Evolutionary conservation across 2,329 filamentous ascomycete species (phyloP).

Genomic region (Rutstroemia sp.): DNA sequence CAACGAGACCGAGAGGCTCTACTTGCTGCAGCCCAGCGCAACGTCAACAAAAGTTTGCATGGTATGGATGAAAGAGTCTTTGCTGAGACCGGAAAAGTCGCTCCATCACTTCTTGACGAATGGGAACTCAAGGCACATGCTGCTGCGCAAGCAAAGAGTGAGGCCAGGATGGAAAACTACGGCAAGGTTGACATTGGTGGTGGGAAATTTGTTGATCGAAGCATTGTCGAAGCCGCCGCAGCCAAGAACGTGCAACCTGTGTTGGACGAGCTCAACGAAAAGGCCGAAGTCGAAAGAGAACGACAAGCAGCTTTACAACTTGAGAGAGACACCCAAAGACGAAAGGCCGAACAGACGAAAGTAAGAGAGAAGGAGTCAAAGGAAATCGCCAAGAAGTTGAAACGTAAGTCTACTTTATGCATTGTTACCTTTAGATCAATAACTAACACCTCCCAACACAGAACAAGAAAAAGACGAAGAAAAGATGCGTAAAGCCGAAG

Average conservation of each 20-base stretch:
- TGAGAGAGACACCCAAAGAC: conserved; percentile 58
- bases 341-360: conserved; percentile 50
- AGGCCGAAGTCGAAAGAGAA: conserved; percentile 64
- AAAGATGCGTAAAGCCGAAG: conserved; percentile 45
- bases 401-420: conserved; percentile 42
- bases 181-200: conserved; percentile 66
- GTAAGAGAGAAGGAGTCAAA: conserved; percentile 47
- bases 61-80: conserved; percentile 78
- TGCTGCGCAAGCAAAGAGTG: conserved; percentile 58
- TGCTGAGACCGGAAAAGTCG: conserved; percentile 65
- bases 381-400: conserved; percentile 46
- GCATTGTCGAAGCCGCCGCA: conserved; percentile 74
- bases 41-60: conserved; percentile 72
- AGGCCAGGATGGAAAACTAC: conserved; percentile 49
- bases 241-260: conserved; percentile 71
- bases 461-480: conserved; percentile 35
- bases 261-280: conserved; percentile 75
- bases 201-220: conserved; percentile 70
- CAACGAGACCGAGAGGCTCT: conserved; percentile 67
- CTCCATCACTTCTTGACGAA: conserved; percentile 59
- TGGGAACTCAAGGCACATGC: conserved; percentile 74
- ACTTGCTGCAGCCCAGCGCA: conserved; percentile 72
- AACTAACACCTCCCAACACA: neutral
- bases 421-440: neutral
- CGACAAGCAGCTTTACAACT: conserved; percentile 54